Evolutionary conservation across 768 basidiomycete genomes (phyloP), one percentile per base, ranked within the genome.

Genomic region (Hygrocybe punicea): DNA sequence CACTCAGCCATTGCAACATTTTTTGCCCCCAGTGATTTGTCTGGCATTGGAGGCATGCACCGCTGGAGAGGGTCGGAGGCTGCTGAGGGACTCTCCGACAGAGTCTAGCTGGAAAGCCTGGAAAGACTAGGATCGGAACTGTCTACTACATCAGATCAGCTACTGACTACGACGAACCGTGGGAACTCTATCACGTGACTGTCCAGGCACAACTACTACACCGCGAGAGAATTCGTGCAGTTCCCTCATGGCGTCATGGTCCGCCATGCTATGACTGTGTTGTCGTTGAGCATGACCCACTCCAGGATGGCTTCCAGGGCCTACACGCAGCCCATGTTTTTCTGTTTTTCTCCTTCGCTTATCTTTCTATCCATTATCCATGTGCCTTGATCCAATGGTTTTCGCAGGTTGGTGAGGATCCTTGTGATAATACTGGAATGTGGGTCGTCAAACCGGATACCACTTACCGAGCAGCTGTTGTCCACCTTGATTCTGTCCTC

Each of bases 351-450:
- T 58, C 62, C 1, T 69, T 72, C 57, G 57, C 37, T 23, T 53
- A 62, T 42, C 49, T 40, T 1, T 58, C 45, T 3, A 35, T 37
- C 6, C 21, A 21, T 2, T 69, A 65, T 51, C 64, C 65, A 14
- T 72, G 67, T 35, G 67, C 67, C 0, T 55, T 72, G 5, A 60
- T 72, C 2, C 44, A 65, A 13, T 71, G 71, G 71, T 71, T 65
- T 35, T 39, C 49, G 3, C 10, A 21, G 8, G 24, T 53, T 6
- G 45, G 56, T 0, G 59, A 61, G 4, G 36, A 45, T 2, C 70
- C 71, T 1, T 60, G 67, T 51, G 33, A 36, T 1, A 42, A 59
- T 2, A 69, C 67, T 3, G 65, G 68, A 1, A 60, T 69, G 60
- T 68, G 67, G 67, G 51, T 65, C 23, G 67, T 71, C 1, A 46